phyloP scores from a whole-genome alignment of 1,139 yeast species.

The Taiozyma sp. region DNA sequence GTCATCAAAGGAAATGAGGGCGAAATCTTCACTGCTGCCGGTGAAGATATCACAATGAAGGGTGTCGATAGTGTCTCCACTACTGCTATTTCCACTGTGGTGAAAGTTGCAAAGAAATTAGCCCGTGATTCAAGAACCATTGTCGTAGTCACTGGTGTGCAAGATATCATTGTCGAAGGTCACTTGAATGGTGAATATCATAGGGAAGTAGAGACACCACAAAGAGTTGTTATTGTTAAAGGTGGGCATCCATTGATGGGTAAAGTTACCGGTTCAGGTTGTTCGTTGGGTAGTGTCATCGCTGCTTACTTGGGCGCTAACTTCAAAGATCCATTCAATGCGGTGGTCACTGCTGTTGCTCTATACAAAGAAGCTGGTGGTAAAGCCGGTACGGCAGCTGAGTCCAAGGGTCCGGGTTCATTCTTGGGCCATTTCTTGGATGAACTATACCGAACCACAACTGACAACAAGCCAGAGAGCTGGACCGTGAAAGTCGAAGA shows the following conservation, averaged over 20 bases:
- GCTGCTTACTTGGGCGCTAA: slow-evolving; percentile 53
- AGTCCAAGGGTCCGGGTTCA: slow-evolving; percentile 14
- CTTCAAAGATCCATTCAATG: slow-evolving; percentile 34
- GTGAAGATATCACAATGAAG: slow-evolving; percentile 41
- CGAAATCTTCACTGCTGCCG: slow-evolving; percentile 56
- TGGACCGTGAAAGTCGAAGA: slow-evolving; percentile 20
- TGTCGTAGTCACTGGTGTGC: slow-evolving; percentile 67
- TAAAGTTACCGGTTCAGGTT: slow-evolving; percentile 82
- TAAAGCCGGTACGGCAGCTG: slow-evolving; percentile 32
- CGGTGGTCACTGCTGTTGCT: slow-evolving; percentile 54
- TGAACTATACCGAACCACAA: slow-evolving; percentile 13
- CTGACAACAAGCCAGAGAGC: slow-evolving; percentile 20
- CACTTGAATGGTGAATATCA: slow-evolving; percentile 22
- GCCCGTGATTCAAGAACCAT: slow-evolving; percentile 50
- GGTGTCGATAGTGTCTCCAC: slow-evolving; percentile 66
- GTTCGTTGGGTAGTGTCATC: slow-evolving; percentile 73
- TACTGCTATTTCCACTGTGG: slow-evolving; percentile 25
- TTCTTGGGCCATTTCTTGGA: slow-evolving; percentile 11
- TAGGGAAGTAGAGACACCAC: slow-evolving; percentile 16
- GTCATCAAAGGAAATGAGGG: slow-evolving; percentile 86
- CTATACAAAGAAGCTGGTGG: slow-evolving; percentile 64
- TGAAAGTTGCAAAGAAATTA: slow-evolving; percentile 43
- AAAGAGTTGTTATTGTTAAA: slow-evolving; percentile 6
- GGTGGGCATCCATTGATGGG: slow-evolving; percentile 74
- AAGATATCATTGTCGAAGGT: slow-evolving; percentile 44